These are phyloP conservation scores for Neofusicoccum parvum DNA, from an alignment of 2,329 filamentous ascomycete species.

Conservation along the genomic window DNA sequence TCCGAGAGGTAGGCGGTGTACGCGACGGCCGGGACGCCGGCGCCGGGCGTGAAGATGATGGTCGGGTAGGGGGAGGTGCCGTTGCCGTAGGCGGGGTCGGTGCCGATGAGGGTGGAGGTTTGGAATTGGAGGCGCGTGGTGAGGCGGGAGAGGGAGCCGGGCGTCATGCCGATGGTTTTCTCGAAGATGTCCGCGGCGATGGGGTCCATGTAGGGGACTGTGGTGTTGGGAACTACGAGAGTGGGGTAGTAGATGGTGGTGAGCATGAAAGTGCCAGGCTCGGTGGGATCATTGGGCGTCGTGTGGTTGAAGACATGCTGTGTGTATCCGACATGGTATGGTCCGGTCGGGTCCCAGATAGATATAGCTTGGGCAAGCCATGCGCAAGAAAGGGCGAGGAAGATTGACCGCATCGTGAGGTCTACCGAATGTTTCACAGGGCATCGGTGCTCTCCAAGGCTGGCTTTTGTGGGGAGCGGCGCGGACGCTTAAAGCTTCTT, in stretches of 20 bases:
- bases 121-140: neutral
- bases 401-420: neutral
- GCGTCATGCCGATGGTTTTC: conserved; percentile 17
- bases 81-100: neutral
- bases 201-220: conserved; percentile 30
- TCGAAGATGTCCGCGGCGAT: conserved; percentile 27
- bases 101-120: neutral
- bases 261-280: conserved; percentile 25
- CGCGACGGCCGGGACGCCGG: conserved; percentile 13
- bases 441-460: neutral
- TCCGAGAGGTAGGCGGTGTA: conserved; percentile 6
- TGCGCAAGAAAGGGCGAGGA: neutral
- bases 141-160: neutral
- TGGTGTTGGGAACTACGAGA: conserved; percentile 23
- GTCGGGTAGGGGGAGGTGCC: conserved; percentile 1
- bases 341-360: conserved; percentile 26
- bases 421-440: neutral
- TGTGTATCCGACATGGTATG: conserved; percentile 30
- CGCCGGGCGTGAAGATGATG: conserved; percentile 13
- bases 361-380: neutral
- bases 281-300: conserved; percentile 29
- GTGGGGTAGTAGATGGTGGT: conserved; percentile 34
- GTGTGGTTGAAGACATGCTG: conserved; percentile 33
- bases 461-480: neutral
- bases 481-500: neutral